Percentiles rank a stretch among this genome's conserved stretches.
Conservation (phyloP, 176 grass and related monocot species). For the Stipa capillata region DNA sequence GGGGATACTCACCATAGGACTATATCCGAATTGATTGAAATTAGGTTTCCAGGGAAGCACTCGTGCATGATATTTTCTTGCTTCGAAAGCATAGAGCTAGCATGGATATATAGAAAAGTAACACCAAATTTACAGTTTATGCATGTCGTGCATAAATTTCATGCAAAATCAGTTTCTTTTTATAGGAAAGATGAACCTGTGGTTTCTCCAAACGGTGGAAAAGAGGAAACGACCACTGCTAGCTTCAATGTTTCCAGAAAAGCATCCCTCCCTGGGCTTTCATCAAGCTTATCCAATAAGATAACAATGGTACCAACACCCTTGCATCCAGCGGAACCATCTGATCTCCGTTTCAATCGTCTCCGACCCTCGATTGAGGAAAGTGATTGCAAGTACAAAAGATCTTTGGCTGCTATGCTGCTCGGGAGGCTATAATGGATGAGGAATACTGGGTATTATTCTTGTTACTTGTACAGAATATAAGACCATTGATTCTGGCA, state of each 20-base stretch:
- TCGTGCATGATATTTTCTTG: not conserved
- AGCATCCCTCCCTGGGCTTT: slow-evolving; percentile 19
- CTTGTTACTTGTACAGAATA: not conserved
- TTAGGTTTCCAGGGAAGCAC: not conserved
- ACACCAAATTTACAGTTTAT: not conserved
- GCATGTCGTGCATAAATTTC: not conserved
- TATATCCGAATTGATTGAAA: not conserved
- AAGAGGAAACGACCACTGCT: slow-evolving; percentile 12
- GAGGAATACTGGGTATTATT: slow-evolving; percentile 75
- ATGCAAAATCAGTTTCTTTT: not conserved
- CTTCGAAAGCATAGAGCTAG: not conserved
- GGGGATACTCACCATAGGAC: not conserved
- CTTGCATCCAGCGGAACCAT: slow-evolving; percentile 21
- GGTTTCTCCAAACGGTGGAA: slow-evolving; percentile 8
- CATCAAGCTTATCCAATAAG: slow-evolving; percentile 25
- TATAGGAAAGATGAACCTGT: slow-evolving; percentile 48
- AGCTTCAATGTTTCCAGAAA: slow-evolving; percentile 15
- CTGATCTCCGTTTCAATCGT: slow-evolving; percentile 54
- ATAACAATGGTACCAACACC: not conserved
- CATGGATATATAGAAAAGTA: not conserved
- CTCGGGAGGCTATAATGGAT: slow-evolving; percentile 61
- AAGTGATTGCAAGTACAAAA: slow-evolving; percentile 48
- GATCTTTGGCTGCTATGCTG: slow-evolving; percentile 53
- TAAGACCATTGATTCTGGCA: not conserved
- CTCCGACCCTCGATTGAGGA: slow-evolving; percentile 39